These are phyloP conservation scores for Pseudisothecium myosuroides DNA, from an alignment of 225 moss, liverwort and hornwort species.

Conservation along the genomic window DNA sequence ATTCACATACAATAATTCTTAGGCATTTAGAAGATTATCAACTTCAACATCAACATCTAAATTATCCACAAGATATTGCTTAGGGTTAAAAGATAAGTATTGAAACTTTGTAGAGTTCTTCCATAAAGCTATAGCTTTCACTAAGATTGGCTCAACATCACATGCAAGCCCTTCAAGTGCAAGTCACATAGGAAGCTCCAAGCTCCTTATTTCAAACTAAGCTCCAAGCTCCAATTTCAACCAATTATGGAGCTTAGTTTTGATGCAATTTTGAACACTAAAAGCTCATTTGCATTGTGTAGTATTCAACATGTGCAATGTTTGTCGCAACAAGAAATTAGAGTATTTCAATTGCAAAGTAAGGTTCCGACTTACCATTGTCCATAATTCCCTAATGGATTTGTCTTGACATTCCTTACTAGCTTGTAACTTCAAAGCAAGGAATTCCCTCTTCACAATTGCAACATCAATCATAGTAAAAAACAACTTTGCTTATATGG, in stretches of 20 bases:
- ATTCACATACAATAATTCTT: neutral
- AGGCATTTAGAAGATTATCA: neutral
- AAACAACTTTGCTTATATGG: neutral
- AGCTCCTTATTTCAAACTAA: neutral
- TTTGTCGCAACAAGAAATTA: neutral
- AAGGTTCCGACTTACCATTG: neutral
- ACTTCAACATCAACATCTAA: neutral
- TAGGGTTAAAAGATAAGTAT: neutral
- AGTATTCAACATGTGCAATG: rapidly evolving
- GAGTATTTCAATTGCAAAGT: neutral
- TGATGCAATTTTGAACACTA: neutral
- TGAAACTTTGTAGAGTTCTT: neutral
- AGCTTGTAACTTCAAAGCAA: neutral
- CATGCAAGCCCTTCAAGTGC: rapidly evolving
- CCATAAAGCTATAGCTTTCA: neutral
- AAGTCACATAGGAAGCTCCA: rapidly evolving
- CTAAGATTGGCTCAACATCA: neutral
- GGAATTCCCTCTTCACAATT: neutral
- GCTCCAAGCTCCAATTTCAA: neutral
- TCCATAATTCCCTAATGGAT: neutral
- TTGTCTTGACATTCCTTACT: neutral
- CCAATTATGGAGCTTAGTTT: rapidly evolving
- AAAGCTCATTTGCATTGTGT: rapidly evolving
- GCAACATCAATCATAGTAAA: neutral
- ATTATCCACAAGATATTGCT: neutral